Conservation (phyloP, 179 eudicot genomes). For the Beta lomatogona region DNA sequence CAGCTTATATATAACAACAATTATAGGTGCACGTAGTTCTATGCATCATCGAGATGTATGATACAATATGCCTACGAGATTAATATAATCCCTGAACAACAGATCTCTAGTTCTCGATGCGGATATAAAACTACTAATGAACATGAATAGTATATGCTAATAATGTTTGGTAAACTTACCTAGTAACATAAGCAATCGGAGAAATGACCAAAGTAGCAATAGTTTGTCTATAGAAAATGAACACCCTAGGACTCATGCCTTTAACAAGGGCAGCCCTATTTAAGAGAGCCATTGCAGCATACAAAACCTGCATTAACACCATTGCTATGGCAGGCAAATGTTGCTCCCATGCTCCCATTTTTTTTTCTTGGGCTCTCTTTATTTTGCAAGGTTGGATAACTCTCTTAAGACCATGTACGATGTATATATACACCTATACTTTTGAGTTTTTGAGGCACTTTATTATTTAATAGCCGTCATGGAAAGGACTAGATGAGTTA, state of each 20-base stretch:
- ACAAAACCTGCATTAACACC: constrained; percentile 48
- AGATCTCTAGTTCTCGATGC: too few relatives aligned
- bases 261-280: constrained; percentile 65
- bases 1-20: too few relatives aligned
- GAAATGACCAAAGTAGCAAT: constrained; percentile 58
- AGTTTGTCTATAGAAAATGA: constrained; percentile 72
- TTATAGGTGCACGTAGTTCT: too few relatives aligned
- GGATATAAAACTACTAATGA: too few relatives aligned
- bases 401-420: background rate
- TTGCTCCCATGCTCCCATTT: constrained; percentile 33
- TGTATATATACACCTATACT: background rate
- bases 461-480: background rate
- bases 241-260: constrained; percentile 70
- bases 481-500: background rate
- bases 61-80: too few relatives aligned
- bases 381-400: background rate
- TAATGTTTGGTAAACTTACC: constrained; percentile 22
- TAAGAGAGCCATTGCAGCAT: constrained; percentile 49
- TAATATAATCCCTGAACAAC: too few relatives aligned
- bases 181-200: constrained; percentile 56
- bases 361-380: background rate
- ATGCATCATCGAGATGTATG: too few relatives aligned
- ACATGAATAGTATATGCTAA: too few relatives aligned
- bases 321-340: constrained; percentile 52
- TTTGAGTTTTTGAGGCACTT: background rate